Percentiles rank a stretch among this genome's conserved stretches.
phyloP scores from a whole-genome alignment of 495 filamentous ascomycete genomes.

The Rhizodiscina lignyota region DNA sequence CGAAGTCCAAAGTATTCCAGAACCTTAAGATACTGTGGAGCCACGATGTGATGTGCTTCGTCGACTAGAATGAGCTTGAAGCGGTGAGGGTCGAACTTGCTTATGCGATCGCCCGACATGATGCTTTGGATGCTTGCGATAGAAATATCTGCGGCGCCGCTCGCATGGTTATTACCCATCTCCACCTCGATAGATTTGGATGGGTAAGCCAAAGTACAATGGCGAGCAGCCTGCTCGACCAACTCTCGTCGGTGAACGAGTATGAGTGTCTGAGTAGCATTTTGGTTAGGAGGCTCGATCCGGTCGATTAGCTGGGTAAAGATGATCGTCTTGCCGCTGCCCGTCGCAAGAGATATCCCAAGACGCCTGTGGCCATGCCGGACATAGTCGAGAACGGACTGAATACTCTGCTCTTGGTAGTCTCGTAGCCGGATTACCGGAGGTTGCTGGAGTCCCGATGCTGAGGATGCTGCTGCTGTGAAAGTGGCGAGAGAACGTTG shows the following conservation, averaged over 20 bases:
- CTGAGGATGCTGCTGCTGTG: too few relatives aligned
- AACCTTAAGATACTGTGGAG: constrained; percentile 52
- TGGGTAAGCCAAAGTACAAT: constrained; percentile 71
- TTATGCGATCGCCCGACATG: constrained; percentile 50
- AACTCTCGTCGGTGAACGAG: constrained; percentile 84
- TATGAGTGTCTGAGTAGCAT: constrained; percentile 68
- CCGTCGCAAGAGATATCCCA: constrained; percentile 82
- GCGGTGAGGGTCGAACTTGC: constrained; percentile 57
- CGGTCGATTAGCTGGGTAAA: constrained; percentile 91
- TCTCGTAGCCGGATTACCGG: constrained; percentile 17
- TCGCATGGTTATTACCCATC: constrained; percentile 61
- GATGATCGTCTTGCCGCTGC: constrained; percentile 91
- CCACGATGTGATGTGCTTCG: constrained; percentile 96
- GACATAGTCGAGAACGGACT: constrained; percentile 60
- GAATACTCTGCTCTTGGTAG: constrained; percentile 46
- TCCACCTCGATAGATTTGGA: constrained; percentile 69
- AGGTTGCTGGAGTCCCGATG: too few relatives aligned
- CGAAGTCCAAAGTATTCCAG: constrained; percentile 61
- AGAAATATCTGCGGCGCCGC: constrained; percentile 75
- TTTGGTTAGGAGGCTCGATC: constrained; percentile 36
- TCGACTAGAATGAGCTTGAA: constrained; percentile 94
- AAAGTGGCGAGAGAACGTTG: too few relatives aligned
- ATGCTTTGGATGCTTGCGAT: constrained; percentile 82
- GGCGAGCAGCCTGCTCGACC: constrained; percentile 82
- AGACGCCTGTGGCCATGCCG: constrained; percentile 61